Conservation (phyloP, 2,329 filamentous ascomycete genomes). For the Hypoxylon sp. region DNA sequence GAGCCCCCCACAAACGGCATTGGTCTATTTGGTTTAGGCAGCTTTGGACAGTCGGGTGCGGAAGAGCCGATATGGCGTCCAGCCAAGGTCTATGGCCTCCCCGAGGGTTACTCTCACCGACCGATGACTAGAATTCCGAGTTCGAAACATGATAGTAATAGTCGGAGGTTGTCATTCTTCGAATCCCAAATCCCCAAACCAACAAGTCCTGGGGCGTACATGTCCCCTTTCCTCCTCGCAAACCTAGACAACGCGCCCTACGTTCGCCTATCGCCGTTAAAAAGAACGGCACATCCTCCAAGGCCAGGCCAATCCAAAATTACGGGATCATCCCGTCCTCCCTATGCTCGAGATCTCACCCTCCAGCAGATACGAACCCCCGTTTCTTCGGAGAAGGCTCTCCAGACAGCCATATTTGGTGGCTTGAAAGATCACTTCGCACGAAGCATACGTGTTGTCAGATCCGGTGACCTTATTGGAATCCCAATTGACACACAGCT, state of each 20-base stretch:
- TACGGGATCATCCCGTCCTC: conserved; percentile 66
- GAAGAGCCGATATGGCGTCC: conserved; percentile 79
- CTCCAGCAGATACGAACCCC: conserved; percentile 91
- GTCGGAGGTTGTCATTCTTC: conserved; percentile 70
- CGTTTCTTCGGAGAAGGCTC: conserved; percentile 82
- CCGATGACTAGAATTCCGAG: conserved; percentile 71
- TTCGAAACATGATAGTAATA: conserved; percentile 61
- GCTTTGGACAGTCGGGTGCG: conserved; percentile 71
- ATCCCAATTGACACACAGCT: conserved; percentile 89
- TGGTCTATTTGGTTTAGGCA: conserved; percentile 74
- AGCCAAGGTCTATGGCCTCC: conserved; percentile 88
- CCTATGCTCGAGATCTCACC: conserved; percentile 79
- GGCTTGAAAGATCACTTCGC: conserved; percentile 92
- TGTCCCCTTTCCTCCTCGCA: conserved; percentile 86
- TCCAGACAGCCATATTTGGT: conserved; percentile 87
- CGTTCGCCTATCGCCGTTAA: conserved; percentile 80
- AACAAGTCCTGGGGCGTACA: conserved; percentile 72
- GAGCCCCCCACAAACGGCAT: conserved; percentile 77
- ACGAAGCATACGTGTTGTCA: conserved; percentile 81
- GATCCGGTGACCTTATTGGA: conserved; percentile 87
- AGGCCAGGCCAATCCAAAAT: conserved; percentile 68
- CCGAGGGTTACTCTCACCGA: conserved; percentile 76
- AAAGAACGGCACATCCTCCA: conserved; percentile 61
- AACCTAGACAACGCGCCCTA: conserved; percentile 86
- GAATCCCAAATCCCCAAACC: conserved; percentile 75